Evolutionary conservation across 2,329 filamentous ascomycete genomes (phyloP).

Genomic region (Microcyclosporella mali): DNA sequence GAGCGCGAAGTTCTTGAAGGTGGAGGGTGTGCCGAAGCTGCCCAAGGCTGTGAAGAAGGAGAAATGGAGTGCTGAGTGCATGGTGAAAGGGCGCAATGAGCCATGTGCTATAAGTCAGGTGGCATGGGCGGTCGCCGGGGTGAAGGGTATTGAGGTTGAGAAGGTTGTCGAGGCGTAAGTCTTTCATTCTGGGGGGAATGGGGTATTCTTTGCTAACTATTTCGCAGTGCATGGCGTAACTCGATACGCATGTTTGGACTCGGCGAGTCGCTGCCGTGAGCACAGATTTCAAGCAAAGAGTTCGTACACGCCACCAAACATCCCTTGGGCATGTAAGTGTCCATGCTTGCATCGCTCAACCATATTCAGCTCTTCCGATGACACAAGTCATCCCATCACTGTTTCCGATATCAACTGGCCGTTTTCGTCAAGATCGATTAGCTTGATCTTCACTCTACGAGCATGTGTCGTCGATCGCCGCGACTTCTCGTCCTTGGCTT

Average conservation of each 20-base stretch:
- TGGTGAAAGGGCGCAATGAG: conserved; percentile 95
- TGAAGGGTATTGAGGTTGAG: conserved; percentile 73
- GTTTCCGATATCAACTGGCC: not conserved
- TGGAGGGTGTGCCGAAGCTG: conserved; percentile 59
- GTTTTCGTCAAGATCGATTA: conserved; percentile 13
- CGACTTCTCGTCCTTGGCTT: not conserved
- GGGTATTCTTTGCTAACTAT: conserved; percentile 13
- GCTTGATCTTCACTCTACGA: not conserved
- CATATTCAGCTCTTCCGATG: too few species aligned
- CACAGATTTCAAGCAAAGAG: not conserved
- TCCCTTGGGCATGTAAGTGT: not conserved
- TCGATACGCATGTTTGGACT: conserved; percentile 73
- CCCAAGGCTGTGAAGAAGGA: conserved; percentile 93
- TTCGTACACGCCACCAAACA: too few species aligned
- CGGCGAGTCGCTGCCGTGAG: conserved; percentile 38
- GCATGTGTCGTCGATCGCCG: not conserved
- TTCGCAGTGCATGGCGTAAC: conserved; percentile 62
- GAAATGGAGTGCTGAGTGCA: conserved; percentile 77
- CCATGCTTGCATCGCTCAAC: not conserved
- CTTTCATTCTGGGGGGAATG: conserved; percentile 31
- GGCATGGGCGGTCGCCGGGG: conserved; percentile 77
- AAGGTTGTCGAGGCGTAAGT: conserved; percentile 67
- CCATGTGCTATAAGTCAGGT: conserved; percentile 80
- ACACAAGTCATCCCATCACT: not conserved
- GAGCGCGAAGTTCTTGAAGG: conserved; percentile 65